Evolutionary conservation across 176 grass and related monocot genomes (phyloP).

Genomic region (Thalia dealbata): DNA sequence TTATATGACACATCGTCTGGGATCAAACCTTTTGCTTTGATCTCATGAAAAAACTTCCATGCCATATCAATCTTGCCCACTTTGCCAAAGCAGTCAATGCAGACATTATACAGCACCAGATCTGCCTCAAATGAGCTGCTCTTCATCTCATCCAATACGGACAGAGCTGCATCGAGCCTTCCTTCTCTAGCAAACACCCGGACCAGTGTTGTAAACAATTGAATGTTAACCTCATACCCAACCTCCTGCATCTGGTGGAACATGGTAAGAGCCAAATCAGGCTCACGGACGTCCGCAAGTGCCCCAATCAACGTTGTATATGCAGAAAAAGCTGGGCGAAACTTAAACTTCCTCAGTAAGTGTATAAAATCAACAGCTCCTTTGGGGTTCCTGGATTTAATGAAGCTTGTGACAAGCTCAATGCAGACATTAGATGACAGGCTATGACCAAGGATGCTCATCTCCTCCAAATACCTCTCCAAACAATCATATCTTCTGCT

Average conservation of each 20-base stretch:
- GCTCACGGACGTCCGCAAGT: conserved; percentile 38
- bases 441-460: conserved; percentile 58
- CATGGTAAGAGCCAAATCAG: conserved; percentile 55
- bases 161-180: conserved; percentile 33
- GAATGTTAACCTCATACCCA: conserved; percentile 73
- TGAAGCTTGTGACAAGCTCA: conserved; percentile 34
- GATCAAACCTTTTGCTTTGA: conserved; percentile 55
- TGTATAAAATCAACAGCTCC: conserved; percentile 34
- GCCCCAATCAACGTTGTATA: conserved; percentile 70
- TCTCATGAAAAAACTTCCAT: conserved; percentile 91
- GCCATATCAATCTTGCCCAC: conserved; percentile 77
- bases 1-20: conserved; percentile 82
- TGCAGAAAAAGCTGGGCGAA: conserved; percentile 68
- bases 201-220: conserved; percentile 65
- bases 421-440: conserved; percentile 46
- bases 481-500: conserved; percentile 31
- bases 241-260: conserved; percentile 87
- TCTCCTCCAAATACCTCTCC: conserved; percentile 66
- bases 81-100: conserved; percentile 88
- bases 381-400: conserved; percentile 39
- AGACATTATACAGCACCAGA: conserved; percentile 76
- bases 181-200: conserved; percentile 56
- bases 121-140: conserved; percentile 67
- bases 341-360: conserved; percentile 63
- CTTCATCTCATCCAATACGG: conserved; percentile 65